Evolutionary conservation across 1,284 basidiomycete species (phyloP).

Genomic region (Flammula alnicola): DNA sequence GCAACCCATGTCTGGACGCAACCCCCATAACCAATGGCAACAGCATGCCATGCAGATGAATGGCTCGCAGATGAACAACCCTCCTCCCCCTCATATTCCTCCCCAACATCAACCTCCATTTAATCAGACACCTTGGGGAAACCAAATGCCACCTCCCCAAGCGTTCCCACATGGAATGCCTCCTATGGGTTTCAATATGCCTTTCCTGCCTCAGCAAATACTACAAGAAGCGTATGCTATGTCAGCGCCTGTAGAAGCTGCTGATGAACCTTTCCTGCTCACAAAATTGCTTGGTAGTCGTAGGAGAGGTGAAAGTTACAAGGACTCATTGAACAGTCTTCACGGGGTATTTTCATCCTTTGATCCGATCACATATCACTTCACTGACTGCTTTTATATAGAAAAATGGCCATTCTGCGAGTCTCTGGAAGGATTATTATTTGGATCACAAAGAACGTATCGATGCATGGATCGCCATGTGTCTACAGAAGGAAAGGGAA

Average conservation of each 20-base stretch:
- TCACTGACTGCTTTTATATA: constrained; percentile 20
- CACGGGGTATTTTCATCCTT: constrained; percentile 40
- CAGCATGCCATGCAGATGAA: constrained; percentile 28
- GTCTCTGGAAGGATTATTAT: constrained; percentile 75
- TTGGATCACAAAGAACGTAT: constrained; percentile 66
- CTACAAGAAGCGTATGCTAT: constrained; percentile 57
- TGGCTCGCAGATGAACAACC: constrained; percentile 15
- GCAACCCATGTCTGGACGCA: constrained; percentile 15
- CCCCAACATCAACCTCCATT: constrained; percentile 22
- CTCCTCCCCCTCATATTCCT: constrained; percentile 12
- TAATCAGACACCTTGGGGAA: constrained; percentile 31
- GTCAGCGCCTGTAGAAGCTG: constrained; percentile 56
- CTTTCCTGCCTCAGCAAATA: constrained; percentile 51
- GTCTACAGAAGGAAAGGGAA: constrained; percentile 33
- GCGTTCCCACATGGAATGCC: constrained; percentile 38
- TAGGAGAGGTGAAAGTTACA: constrained; percentile 43
- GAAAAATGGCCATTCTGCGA: constrained; percentile 49
- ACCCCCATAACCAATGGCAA: constrained; percentile 31
- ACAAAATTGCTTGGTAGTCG: constrained; percentile 45
- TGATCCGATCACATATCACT: constrained; percentile 16
- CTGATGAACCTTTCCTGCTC: constrained; percentile 59
- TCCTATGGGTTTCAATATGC: constrained; percentile 41
- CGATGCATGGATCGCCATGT: constrained; percentile 51
- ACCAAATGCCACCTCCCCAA: constrained; percentile 34
- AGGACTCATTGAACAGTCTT: constrained; percentile 48